A percentile compares a stretch with the other conserved stretches of the same genome.
These are phyloP conservation scores for Lolium perenne DNA, from an alignment of 176 grass and related monocot genomes.

Conservation along the genomic window DNA sequence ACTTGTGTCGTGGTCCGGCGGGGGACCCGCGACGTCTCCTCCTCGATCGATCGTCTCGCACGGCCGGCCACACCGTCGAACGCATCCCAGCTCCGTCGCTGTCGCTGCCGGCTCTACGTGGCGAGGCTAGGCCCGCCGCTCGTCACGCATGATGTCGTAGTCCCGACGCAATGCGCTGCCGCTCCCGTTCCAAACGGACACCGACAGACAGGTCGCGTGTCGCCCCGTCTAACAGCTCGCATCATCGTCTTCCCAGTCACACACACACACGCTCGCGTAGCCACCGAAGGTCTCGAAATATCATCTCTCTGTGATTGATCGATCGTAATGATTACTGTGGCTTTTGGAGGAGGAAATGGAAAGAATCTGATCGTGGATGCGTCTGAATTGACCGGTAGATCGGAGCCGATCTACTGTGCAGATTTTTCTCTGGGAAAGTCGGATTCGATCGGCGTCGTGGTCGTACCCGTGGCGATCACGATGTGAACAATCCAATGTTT, in stretches of 20 bases:
- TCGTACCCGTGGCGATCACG: neutral
- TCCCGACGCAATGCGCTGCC: conserved; percentile 1
- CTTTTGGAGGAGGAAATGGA: neutral
- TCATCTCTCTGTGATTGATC: conserved; percentile 13
- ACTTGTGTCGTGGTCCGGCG: neutral
- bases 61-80: neutral
- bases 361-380: neutral
- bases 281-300: conserved; percentile 1
- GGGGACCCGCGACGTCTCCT: conserved; percentile 10
- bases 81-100: neutral
- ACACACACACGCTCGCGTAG: neutral
- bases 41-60: neutral
- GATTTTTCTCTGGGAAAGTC: neutral
- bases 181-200: neutral
- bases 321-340: neutral
- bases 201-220: conserved; percentile 19
- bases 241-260: neutral
- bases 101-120: conserved; percentile 45
- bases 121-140: neutral
- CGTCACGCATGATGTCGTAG: conserved; percentile 15
- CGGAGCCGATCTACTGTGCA: conserved; percentile 17
- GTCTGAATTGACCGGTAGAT: neutral
- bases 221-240: neutral
- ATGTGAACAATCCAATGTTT: neutral
- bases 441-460: neutral